Evolutionary conservation across 73 alveolate genomes (phyloP).

Genomic region (Durusdinium trenchii): DNA sequence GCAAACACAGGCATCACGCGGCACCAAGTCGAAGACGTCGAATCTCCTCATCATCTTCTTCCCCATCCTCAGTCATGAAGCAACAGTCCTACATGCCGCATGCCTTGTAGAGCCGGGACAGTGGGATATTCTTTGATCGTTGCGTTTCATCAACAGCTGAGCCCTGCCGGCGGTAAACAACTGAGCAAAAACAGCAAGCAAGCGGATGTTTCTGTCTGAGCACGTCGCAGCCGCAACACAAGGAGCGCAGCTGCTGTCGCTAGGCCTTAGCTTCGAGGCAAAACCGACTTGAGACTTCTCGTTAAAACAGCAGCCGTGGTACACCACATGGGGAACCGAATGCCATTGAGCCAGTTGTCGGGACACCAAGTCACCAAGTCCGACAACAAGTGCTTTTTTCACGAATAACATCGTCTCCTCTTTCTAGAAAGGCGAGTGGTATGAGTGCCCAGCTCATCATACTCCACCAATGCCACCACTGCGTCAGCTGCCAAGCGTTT

Average conservation of each 20-base stretch:
- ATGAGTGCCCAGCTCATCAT: slow-evolving; percentile 1
- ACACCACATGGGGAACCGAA: no score
- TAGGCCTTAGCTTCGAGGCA: not conserved
- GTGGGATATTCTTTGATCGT: not conserved
- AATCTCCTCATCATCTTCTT: slow-evolving; percentile 30
- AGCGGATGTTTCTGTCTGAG: not conserved
- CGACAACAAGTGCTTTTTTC: not conserved
- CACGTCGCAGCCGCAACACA: slow-evolving; percentile 72
- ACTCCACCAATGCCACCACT: slow-evolving; percentile 92
- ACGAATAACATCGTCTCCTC: not conserved
- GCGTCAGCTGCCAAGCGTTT: slow-evolving; percentile 53
- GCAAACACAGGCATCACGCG: no score
- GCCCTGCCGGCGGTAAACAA: not conserved
- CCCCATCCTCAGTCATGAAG: slow-evolving; percentile 64
- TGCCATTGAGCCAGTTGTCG: no score
- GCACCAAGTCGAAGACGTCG: no score
- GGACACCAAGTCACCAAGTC: not conserved
- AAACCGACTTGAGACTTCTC: not conserved
- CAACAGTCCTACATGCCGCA: no score
- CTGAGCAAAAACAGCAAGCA: not conserved
- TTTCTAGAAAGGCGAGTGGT: not conserved
- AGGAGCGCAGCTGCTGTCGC: slow-evolving; percentile 58
- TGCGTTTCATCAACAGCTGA: not conserved
- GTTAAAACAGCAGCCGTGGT: no score
- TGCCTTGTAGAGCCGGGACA: no score